These are phyloP conservation scores for Sugiyamaella boreocaroliniensis DNA, from an alignment of 805 yeast species.

Conservation along the genomic window DNA sequence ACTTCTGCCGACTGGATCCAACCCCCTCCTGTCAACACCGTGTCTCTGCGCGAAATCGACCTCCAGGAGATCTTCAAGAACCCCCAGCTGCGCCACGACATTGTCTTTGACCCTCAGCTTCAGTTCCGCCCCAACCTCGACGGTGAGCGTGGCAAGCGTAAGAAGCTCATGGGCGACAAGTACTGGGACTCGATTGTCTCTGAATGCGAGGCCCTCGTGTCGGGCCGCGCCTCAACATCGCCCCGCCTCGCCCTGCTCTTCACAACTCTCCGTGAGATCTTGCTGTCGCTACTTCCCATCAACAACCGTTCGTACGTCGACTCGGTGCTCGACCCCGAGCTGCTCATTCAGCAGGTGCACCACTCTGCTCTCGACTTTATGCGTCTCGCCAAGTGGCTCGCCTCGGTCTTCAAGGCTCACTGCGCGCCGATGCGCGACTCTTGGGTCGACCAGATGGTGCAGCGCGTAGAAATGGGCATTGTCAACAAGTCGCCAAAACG, in stretches of 20 bases:
- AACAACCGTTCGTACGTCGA: conserved; percentile 62
- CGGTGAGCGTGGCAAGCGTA: conserved; percentile 81
- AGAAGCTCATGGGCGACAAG: conserved; percentile 65
- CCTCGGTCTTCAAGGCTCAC: conserved; percentile 72
- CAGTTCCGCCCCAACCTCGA: conserved; percentile 88
- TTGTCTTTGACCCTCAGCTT: conserved; percentile 82
- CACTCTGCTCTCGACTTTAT: conserved; percentile 63
- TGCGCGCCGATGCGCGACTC: conserved; percentile 94
- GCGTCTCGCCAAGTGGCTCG: conserved; percentile 65
- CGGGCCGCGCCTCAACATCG: conserved; percentile 10
- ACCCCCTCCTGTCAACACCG: conserved; percentile 76
- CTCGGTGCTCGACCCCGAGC: conserved; percentile 69
- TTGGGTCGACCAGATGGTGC: conserved; percentile 79
- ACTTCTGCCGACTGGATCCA: conserved; percentile 26
- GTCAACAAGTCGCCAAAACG: conserved; percentile 37
- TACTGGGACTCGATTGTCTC: conserved; percentile 74
- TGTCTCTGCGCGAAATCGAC: conserved; percentile 78
- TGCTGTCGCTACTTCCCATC: conserved; percentile 67
- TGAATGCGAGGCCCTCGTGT: conserved; percentile 47
- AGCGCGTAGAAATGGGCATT: conserved; percentile 42
- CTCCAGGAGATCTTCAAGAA: conserved; percentile 81
- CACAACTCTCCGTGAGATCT: conserved; percentile 68
- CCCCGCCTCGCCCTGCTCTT: conserved; percentile 59
- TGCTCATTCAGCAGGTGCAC: conserved; percentile 66
- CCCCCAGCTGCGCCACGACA: conserved; percentile 90